Conservation (phyloP, 2,329 filamentous ascomycete species). For the Phoma herbarum region DNA sequence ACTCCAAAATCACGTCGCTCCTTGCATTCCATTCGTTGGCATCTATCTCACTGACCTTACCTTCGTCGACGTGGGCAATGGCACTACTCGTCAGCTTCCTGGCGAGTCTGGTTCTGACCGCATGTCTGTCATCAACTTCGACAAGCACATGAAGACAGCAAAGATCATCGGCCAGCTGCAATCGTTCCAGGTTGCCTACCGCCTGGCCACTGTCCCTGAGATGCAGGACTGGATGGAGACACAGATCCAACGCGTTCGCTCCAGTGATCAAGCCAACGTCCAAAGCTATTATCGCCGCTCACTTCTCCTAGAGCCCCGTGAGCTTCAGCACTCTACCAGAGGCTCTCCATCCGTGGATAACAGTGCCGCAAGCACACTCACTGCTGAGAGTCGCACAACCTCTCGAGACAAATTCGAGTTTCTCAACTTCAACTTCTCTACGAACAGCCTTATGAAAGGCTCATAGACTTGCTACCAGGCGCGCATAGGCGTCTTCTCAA, state of each 20-base stretch:
- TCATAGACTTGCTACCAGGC: constrained; percentile 36
- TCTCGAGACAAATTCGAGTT: constrained; percentile 52
- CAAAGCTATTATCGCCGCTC: constrained; percentile 83
- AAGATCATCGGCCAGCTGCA: constrained; percentile 96
- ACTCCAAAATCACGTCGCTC: constrained; percentile 85
- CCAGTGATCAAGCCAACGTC: constrained; percentile 67
- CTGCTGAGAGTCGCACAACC: constrained; percentile 41
- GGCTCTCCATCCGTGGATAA: constrained; percentile 41
- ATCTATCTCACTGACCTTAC: constrained; percentile 97
- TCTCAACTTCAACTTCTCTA: constrained; percentile 49
- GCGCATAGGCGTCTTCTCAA: constrained; percentile 33
- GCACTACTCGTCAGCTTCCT: constrained; percentile 79
- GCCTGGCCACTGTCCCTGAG: constrained; percentile 81
- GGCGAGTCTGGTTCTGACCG: constrained; percentile 65
- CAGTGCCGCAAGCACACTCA: constrained; percentile 35
- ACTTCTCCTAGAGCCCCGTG: constrained; percentile 80
- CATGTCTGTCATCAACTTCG: constrained; percentile 91
- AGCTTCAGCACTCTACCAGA: constrained; percentile 50
- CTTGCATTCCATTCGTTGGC: constrained; percentile 93
- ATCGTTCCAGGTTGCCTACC: constrained; percentile 93
- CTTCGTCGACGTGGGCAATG: constrained; percentile 94
- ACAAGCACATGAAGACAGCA: constrained; percentile 93
- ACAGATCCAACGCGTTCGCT: constrained; percentile 79
- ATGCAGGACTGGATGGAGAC: constrained; percentile 92
- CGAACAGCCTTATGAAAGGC: constrained; percentile 41